Evolutionary conservation across 192 early-diverging fungal genomes (phyloP).

Genomic region (Oehlia diaphana): DNA sequence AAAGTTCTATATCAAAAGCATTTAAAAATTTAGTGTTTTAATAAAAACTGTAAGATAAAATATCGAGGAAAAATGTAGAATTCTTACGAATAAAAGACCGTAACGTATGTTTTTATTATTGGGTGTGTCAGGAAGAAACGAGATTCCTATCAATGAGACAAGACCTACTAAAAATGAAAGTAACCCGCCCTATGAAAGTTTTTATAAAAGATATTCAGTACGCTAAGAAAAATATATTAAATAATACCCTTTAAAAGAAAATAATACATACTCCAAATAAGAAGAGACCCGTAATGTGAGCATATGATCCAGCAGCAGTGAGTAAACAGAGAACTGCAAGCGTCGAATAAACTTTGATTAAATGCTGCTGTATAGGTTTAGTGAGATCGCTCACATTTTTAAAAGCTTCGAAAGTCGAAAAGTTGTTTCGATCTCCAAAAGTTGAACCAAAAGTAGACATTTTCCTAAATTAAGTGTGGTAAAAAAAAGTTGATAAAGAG

Average conservation of each 20-base stretch:
- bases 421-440: not conserved
- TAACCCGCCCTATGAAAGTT: constrained; percentile 14
- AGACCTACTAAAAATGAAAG: constrained; percentile 24
- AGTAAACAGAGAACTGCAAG: not conserved
- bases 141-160: constrained; percentile 1
- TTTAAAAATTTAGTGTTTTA: not conserved
- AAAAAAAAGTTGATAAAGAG: not conserved
- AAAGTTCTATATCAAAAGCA: constrained; percentile 9
- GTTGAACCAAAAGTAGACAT: not conserved
- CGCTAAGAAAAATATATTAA: not conserved
- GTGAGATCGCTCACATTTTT: not conserved
- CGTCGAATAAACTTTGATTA: constrained; percentile 14
- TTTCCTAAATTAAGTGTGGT: not conserved
- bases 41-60: not conserved
- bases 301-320: constrained; percentile 1
- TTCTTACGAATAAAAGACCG: constrained; percentile 22
- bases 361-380: constrained; percentile 15
- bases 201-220: not conserved
- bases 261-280: constrained; percentile 18
- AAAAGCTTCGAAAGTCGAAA: constrained; percentile 20
- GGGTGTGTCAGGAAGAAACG: not conserved
- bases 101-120: constrained; percentile 14
- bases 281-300: constrained; percentile 9
- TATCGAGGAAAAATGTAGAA: not conserved
- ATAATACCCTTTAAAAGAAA: not conserved